Evolutionary conservation across 805 yeast genomes (phyloP).

Genomic region (Candida alai): DNA sequence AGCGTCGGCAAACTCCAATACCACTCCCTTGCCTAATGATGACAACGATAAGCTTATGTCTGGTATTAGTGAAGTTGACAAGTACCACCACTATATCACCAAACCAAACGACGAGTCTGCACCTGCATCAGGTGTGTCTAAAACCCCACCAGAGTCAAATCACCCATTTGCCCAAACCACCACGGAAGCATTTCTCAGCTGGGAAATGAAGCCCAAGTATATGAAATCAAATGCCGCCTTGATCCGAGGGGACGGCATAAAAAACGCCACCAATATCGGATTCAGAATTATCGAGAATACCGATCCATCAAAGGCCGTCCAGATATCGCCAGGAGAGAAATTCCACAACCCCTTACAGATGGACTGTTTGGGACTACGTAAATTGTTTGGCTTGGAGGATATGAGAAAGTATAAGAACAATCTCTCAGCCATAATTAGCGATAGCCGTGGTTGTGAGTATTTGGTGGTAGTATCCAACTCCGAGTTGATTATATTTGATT

Average conservation of each 20-base stretch:
- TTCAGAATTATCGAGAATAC: conserved; percentile 4
- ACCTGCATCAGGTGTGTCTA: not conserved
- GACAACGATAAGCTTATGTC: not conserved
- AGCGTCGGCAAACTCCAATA: not conserved
- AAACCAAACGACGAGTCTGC: not conserved
- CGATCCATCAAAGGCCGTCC: conserved; percentile 15
- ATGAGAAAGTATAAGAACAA: conserved; percentile 42
- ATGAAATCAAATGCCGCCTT: not conserved
- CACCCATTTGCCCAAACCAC: not conserved
- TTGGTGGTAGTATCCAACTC: conserved; percentile 34
- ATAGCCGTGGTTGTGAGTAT: conserved; percentile 13
- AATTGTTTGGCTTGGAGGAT: conserved; percentile 17
- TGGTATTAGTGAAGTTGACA: conserved; percentile 3
- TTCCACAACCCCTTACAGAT: conserved; percentile 32
- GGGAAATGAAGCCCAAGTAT: conserved; percentile 19
- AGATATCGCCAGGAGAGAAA: conserved; percentile 31
- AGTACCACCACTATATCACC: not conserved
- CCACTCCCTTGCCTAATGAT: not conserved
- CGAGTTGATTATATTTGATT: conserved; percentile 29
- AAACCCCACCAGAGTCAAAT: not conserved
- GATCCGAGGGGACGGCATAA: not conserved
- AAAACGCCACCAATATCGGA: not conserved
- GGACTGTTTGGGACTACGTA: conserved; percentile 17
- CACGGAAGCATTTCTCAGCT: conserved; percentile 20
- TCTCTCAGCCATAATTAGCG: conserved; percentile 22